Conservation (phyloP, 2,329 filamentous ascomycete species). For the Nannizziopsis barbatae region DNA sequence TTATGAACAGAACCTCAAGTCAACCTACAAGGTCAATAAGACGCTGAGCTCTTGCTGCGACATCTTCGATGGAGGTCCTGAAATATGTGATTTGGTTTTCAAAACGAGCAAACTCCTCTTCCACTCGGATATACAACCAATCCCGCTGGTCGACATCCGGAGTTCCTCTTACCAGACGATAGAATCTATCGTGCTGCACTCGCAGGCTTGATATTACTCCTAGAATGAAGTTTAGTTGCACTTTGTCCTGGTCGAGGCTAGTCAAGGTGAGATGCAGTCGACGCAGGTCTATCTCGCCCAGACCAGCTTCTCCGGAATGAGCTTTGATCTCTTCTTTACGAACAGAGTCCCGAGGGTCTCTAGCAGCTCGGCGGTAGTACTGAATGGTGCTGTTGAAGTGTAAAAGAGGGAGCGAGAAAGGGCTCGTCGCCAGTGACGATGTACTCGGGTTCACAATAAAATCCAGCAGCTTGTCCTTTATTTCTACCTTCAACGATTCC, state of each 20-base stretch:
- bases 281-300: constrained; percentile 9
- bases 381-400: constrained; percentile 13
- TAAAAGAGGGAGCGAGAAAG: constrained; percentile 10
- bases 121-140: constrained; percentile 12
- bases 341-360: constrained; percentile 12
- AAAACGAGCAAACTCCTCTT: constrained; percentile 11
- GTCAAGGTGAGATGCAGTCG: constrained; percentile 11
- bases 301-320: constrained; percentile 7
- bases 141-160: constrained; percentile 8
- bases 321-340: constrained; percentile 12
- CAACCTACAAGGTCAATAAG: constrained; percentile 7
- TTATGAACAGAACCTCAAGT: neutral
- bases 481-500: constrained; percentile 5
- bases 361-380: constrained; percentile 11
- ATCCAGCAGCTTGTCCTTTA: constrained; percentile 9
- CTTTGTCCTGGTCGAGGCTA: constrained; percentile 12
- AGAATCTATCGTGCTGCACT: constrained; percentile 10
- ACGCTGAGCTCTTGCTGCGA: constrained; percentile 10
- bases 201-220: constrained; percentile 10
- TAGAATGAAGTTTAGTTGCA: constrained; percentile 13
- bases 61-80: constrained; percentile 12
- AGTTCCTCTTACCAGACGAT: constrained; percentile 7
- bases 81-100: constrained; percentile 14
- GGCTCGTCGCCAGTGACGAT: constrained; percentile 2
- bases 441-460: constrained; percentile 11